A percentile compares a stretch with the other conserved stretches of the same genome.
These are phyloP conservation scores for Talaromyces piceae DNA, from an alignment of 2,329 filamentous ascomycete species.

Conservation along the genomic window DNA sequence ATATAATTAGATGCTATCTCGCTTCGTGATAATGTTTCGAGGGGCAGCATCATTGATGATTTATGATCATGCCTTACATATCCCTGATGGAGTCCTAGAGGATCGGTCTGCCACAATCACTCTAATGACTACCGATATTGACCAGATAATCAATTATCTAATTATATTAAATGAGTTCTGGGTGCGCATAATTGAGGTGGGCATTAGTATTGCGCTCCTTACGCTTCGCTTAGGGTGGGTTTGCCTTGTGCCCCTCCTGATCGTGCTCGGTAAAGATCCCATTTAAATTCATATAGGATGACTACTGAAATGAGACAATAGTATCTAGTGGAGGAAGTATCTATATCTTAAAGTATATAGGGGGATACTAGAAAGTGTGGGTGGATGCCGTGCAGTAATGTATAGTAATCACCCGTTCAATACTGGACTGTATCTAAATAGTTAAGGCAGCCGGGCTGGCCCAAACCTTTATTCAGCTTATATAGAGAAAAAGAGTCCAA, in stretches of 20 bases:
- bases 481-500: background rate
- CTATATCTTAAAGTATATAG: too few species aligned
- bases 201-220: background rate
- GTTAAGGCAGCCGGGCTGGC: background rate
- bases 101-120: conserved; percentile 34
- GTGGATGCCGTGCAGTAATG: background rate
- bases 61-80: conserved; percentile 39
- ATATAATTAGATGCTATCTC: conserved; percentile 29
- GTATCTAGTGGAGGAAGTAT: too few species aligned
- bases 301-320: too few species aligned
- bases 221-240: background rate
- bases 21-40: conserved; percentile 31
- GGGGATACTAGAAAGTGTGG: background rate
- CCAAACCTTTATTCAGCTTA: background rate
- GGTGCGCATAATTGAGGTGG: background rate
- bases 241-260: background rate
- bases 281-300: too few species aligned
- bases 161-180: background rate
- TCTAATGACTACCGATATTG: conserved; percentile 43
- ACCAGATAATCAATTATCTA: conserved; percentile 12
- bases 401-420: background rate
- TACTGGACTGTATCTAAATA: background rate
- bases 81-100: conserved; percentile 25
- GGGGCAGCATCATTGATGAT: conserved; percentile 39
- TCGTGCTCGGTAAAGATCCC: too few species aligned